Base-by-base conservation (phyloP, 2,329 filamentous ascomycete genomes). In the Ophiostoma triangulosporum region DNA sequence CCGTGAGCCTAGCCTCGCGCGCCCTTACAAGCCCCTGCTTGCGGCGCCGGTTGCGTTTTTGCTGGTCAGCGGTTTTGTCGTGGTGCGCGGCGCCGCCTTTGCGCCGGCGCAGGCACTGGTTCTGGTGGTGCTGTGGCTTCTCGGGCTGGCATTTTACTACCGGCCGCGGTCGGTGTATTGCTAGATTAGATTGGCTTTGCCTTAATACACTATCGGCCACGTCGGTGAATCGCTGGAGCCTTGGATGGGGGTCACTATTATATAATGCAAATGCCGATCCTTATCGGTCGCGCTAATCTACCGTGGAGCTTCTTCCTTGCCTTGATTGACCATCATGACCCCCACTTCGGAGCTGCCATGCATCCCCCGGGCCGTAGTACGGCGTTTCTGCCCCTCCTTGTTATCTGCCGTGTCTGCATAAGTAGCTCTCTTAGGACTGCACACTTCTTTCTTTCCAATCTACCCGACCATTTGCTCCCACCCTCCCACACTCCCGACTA, bases 41-140 rank as follows among this genome's bases (percentile, higher is more conserved):
- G 24, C 73, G 3, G 67, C 80, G 9, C 79, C 79, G 0, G 51
- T 72, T 0, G 60, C 73, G 0, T 83, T 83, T 57, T 69, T 74
- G 0, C 45, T 77, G 0, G 78, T 82, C 1, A 81, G 78, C 55
- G 77, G 76, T 0, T 76, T 82, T 24, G 76, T 83, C 0, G 76
- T 83, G 0, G 60, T 77, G 1, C 66, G 80, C 12, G 79, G 78
- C 0, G 78, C 78, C 0, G 70, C 75, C 0, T 83, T 82, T 62
- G 77, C 77, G 0, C 78, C 78, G 0, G 58, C 70, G 0, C 75
- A 80, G 53, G 75, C 77, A 0, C 58, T 71, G 0, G 67, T 80
- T 1, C 64, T 82, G n/a, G 62, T 75, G 2, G 69, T 61, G 0
- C 67, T 83, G 1, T 76, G 79, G 71, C 52, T 66, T 1, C 36